Evolutionary conservation across 2,329 filamentous ascomycete genomes (phyloP), one percentile per base, ranked within the genome.

Genomic region (Bipolaris gigantea): DNA sequence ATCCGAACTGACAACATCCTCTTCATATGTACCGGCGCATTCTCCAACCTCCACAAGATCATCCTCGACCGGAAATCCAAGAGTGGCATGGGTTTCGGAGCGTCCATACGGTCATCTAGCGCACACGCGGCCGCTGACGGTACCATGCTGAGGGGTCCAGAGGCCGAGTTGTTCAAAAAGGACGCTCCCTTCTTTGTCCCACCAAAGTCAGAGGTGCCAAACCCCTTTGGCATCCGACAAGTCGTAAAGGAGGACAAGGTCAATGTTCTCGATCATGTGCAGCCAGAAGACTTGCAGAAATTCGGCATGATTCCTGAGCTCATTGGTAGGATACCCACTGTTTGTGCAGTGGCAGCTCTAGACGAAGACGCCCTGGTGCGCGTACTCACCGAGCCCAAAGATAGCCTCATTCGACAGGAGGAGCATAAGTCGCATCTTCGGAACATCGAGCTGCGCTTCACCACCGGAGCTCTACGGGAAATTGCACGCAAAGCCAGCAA

Each of bases 1-100:
- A 87, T 97, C 53, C 89, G 94, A 65, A 99, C 94, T 0, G 92
- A 92, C 61, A 97, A 97, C 65, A 97, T 99, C 55, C 83, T 99
- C 25, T 99, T 99, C 76, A 92, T 99, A 38, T 96, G 94, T 73
- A 95, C 92, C 11, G 94, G 94, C 16, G 94, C 94, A 16, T 99
- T 99, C 71, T 89, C 95, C 33, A 93, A 92, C 2, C 80, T 97
- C 1, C 90, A 97, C 67, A 96, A 95, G 72, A 83, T 89, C 32
- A 85, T 99, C 44, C 80, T 96, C 55, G 89, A 92, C 54, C 87
- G 94, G n/a, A 88, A 97, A 40, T 88, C 91, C 11, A 91, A 89
- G 68, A 85, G 86, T 10, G 89, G 90, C 3, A 93, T 99, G 63
- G 94, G 94, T 0, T 99, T 99, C 66, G 92, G 92, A 5, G 92